phyloP scores from a whole-genome alignment of 2,329 filamentous ascomycete species.

The Paracamarosporium sp. region DNA sequence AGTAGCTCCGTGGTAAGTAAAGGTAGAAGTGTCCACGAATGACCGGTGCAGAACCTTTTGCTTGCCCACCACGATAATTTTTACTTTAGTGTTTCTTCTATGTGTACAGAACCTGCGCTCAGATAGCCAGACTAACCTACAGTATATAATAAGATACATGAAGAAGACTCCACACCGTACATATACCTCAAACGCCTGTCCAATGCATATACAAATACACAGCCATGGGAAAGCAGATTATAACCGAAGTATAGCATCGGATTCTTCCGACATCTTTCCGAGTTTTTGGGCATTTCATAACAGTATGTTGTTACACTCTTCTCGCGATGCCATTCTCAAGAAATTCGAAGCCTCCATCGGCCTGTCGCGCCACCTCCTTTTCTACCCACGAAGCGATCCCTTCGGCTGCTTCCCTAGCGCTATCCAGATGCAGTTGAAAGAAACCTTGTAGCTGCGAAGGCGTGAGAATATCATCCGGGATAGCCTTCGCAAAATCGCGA shows the following conservation, averaged over 20 bases:
- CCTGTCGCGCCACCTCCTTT: not conserved
- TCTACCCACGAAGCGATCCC: conserved; percentile 1
- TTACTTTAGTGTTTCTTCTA: too few relatives aligned
- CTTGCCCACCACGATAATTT: too few relatives aligned
- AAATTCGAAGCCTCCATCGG: not conserved
- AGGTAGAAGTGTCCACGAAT: too few relatives aligned
- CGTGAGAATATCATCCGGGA: not conserved
- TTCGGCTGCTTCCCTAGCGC: not conserved
- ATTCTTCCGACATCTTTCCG: not conserved
- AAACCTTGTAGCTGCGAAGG: not conserved
- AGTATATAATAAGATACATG: too few relatives aligned
- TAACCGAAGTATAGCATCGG: not conserved
- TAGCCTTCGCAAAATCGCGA: not conserved
- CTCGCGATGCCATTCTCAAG: not conserved
- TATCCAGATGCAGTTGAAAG: not conserved
- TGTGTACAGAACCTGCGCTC: too few relatives aligned
- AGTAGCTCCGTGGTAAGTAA: too few relatives aligned
- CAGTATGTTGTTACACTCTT: not conserved
- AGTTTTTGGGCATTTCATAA: not conserved
- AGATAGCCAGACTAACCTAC: too few relatives aligned
- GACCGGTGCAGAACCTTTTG: too few relatives aligned
- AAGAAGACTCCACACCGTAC: not conserved
- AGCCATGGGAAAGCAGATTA: not conserved
- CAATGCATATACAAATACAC: not conserved
- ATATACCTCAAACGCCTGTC: not conserved